A percentile compares a stretch with the other conserved stretches of the same genome.
Conservation (phyloP, 2,329 filamentous ascomycete genomes). For the Calonectria ilicicola region DNA sequence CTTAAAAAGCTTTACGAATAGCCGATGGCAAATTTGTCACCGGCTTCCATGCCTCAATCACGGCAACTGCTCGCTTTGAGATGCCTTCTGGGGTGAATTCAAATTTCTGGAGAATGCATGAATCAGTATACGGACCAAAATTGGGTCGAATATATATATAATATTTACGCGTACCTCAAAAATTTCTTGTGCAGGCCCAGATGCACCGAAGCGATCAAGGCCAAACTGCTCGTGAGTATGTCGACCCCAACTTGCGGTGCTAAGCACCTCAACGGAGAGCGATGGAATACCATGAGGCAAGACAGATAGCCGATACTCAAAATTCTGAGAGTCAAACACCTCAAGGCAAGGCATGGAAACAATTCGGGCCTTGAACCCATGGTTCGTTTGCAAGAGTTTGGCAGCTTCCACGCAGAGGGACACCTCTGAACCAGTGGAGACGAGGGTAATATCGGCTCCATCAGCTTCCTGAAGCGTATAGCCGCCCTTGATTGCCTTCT, state of each 20-base stretch:
- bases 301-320: conserved; percentile 94
- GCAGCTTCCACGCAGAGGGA: conserved; percentile 92
- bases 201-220: conserved; percentile 98
- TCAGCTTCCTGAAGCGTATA: conserved; percentile 90
- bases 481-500: conserved; percentile 92
- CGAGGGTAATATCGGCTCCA: conserved; percentile 86
- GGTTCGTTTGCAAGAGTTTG: conserved; percentile 86
- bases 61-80: conserved; percentile 87
- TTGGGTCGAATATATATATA: too few species aligned
- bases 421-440: conserved; percentile 97
- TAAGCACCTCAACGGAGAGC: conserved; percentile 95
- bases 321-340: conserved; percentile 92
- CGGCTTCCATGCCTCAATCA: too few species aligned
- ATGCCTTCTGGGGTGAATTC: conserved; percentile 98
- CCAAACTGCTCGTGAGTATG: conserved; percentile 99
- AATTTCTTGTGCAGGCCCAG: conserved; percentile 79
- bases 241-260: conserved; percentile 97
- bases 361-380: conserved; percentile 88
- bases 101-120: conserved; percentile 80
- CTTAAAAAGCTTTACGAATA: too few species aligned
- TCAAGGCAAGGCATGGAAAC: conserved; percentile 98
- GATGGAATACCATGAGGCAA: conserved; percentile 94
- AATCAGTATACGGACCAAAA: too few species aligned
- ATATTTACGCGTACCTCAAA: conserved; percentile 10
- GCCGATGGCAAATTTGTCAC: too few species aligned